Evolutionary conservation across 176 grass and related monocot species (phyloP), one percentile per base, ranked within the genome.

Genomic region (Eremochloa ophiuroides): DNA sequence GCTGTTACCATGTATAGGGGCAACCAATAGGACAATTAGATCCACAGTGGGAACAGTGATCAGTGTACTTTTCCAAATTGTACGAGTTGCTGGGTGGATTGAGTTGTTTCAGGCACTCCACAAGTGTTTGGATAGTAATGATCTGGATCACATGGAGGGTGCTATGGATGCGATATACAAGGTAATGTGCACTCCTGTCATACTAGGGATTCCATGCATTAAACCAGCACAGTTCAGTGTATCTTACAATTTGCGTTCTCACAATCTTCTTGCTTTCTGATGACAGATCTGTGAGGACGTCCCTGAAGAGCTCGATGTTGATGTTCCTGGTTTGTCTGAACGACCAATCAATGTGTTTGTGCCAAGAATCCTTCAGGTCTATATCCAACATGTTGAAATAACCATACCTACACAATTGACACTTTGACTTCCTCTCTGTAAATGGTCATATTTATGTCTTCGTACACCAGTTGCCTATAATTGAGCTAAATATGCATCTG

Each of bases 161-260:
- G 92, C 93, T 77, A 90, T 98, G 87, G 95, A 95, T 84, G 93
- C 95, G 64, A 94, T 98, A 81, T 98, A 91, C 80, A 98, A 98
- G 90, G 95, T 98, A 91, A 22, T 30, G 13, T n/a, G 26, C n/a
- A 46, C 10, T 70, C 56, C 43, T 50, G 30, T 56, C 69, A 56
- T 75, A 72, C 40, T 43, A 74, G 26, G 66, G 66, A 27, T 71
- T 20, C 31, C 56, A 41, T 38, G 40, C 8, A 73, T 18, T 56
- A 74, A 74, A 80, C 51, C 76, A 76, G 44, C 33, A 43, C 76
- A 22, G 31, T 59, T 17, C n/a, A 40, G 73, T 30, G 0, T 29
- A 76, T 75, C 26, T 34, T 75, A 18, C 18, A 39, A 58, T 70
- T 74, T 65, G 44, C 13, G 1, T 83, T 58, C 79, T 91, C 71